A percentile compares a stretch with the other conserved stretches of the same genome.
Conservation (phyloP, 2,329 filamentous ascomycete species). For the Colletotrichum filicis region DNA sequence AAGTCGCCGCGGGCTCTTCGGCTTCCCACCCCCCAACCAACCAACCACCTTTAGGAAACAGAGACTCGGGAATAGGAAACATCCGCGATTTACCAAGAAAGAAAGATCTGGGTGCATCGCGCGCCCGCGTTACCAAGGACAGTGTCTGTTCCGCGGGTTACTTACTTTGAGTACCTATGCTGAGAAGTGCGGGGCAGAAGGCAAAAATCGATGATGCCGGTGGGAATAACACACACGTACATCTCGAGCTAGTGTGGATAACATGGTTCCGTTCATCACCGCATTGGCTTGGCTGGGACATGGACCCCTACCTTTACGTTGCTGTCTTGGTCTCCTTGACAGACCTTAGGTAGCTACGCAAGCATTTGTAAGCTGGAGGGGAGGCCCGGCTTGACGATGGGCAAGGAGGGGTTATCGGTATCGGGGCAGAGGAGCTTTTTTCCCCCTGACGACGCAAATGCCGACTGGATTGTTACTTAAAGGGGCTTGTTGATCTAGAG, state of each 20-base stretch:
- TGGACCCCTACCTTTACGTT: not conserved
- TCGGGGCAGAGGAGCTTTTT: not conserved
- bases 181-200: not conserved
- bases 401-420: not conserved
- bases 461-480: not conserved
- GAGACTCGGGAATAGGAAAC: not conserved
- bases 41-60: not conserved
- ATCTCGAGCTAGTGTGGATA: not conserved
- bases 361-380: slow-evolving; percentile 31
- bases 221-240: not conserved
- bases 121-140: not conserved
- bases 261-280: not conserved
- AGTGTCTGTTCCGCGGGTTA: not conserved
- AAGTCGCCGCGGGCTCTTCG: not conserved
- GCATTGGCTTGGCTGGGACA: not conserved
- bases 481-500: not conserved
- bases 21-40: not conserved
- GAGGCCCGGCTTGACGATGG: slow-evolving; percentile 3
- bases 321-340: not conserved
- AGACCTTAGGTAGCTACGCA: not conserved
- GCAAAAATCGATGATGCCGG: slow-evolving; percentile 5
- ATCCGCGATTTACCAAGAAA: not conserved
- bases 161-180: no score
- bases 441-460: not conserved
- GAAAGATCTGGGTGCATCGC: not conserved